Base-by-base conservation (phyloP, 2,329 filamentous ascomycete genomes). In the Fusarium xyrophilum region DNA sequence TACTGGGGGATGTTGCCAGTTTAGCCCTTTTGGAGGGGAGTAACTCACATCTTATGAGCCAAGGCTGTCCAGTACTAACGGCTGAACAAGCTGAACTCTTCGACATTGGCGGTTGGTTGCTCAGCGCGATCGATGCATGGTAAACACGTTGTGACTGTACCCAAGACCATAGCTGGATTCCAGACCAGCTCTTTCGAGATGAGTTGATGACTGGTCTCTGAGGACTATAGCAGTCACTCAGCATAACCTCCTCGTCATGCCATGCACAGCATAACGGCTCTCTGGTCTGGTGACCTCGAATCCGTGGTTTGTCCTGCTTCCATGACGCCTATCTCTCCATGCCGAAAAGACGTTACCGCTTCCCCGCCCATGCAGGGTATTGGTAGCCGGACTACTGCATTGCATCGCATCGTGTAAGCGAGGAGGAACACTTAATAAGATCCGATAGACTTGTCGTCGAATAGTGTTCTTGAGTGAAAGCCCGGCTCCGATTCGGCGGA, bases 401-500 rank as follows among this genome's bases (percentile, higher is more conserved):
- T 60, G 53, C 25, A 65, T 60, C 39, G 53, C 25, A 65, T 60
- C 39, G 46, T 65, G 53, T 54, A 65, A 54, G 46, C 61, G 46
- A 60, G 28, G 35, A 46, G 13, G 23, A 63, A 64, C 19, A 42
- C 30, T n/a, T n/a, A n/a, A n/a, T 36, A 30, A 62, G 44, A 59
- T 51, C 60, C 52, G 30, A 58, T 50, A 58, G 33, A 39, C 39
- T 51, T 21, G 35, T 39, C 28, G 28, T 59, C 40, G 50, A 62
- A 56, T 58, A 23, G 39, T 35, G 56, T 44, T 53, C 32, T 35
- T 56, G 44, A 30, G n/a, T 42, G 40, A 42, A 57, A 25, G 23
- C 21, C 67, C 71, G 71, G 71, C 53, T 63, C 70, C 70, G 71
- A 46, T 52, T 71, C 70, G 70, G 70, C 66, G 50, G 27, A 32